Percentiles rank a stretch among this genome's conserved stretches.
These are phyloP conservation scores for Quercus phellos DNA, from an alignment of 331 rosid species.

Conservation along the genomic window DNA sequence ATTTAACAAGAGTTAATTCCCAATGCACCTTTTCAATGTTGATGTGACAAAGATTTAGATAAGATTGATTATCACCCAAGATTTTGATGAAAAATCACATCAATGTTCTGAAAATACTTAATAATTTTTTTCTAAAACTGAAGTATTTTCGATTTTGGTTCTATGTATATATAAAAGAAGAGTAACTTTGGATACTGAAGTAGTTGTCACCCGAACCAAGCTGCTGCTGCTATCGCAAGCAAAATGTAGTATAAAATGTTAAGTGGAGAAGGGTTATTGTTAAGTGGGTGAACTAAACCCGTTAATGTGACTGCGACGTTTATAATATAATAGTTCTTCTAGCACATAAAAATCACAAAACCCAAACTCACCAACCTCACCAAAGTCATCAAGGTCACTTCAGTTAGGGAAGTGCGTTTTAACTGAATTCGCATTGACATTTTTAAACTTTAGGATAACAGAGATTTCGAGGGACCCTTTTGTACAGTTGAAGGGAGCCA, in stretches of 20 bases:
- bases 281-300: constrained; percentile 81
- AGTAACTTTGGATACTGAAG: neutral
- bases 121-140: too few relatives aligned
- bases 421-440: constrained; percentile 42
- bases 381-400: constrained; percentile 46
- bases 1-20: too few relatives aligned
- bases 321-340: neutral
- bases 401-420: constrained; percentile 58
- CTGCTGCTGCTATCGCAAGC: constrained; percentile 19
- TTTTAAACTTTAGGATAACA: neutral
- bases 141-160: too few relatives aligned
- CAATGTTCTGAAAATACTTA: rapidly evolving
- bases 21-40: too few relatives aligned
- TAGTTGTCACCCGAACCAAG: neutral
- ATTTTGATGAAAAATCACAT: too few relatives aligned
- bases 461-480: constrained; percentile 16
- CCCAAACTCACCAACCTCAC: constrained; percentile 58
- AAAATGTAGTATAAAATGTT: constrained; percentile 8
- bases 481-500: constrained; percentile 8
- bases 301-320: neutral
- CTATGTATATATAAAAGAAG: too few relatives aligned
- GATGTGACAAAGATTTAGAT: too few relatives aligned
- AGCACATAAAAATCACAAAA: neutral
- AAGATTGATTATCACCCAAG: too few relatives aligned
- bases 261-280: constrained; percentile 21